Conservation (phyloP, 2,329 filamentous ascomycete species). For the Penicillium janthinellum region DNA sequence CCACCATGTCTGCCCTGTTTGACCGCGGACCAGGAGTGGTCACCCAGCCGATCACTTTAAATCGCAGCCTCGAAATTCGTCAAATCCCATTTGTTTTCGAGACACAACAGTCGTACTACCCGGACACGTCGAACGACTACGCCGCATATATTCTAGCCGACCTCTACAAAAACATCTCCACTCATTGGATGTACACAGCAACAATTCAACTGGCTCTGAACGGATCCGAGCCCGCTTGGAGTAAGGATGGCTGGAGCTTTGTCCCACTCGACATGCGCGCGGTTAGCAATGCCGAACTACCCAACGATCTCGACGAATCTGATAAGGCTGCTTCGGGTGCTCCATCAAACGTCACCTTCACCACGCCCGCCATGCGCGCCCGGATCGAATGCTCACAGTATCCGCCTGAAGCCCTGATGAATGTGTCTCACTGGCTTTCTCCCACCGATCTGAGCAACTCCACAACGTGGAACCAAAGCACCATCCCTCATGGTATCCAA, state of each 20-base stretch:
- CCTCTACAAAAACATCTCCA: slow-evolving; percentile 16
- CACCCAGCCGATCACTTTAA: slow-evolving; percentile 5
- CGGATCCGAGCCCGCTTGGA: slow-evolving; percentile 22
- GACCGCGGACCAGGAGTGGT: slow-evolving; percentile 14
- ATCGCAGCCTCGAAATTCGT: slow-evolving; percentile 15
- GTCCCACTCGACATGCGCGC: slow-evolving; percentile 2
- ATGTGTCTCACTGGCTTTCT: slow-evolving; percentile 13
- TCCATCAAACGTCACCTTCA: slow-evolving; percentile 13
- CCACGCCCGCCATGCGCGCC: slow-evolving; percentile 16
- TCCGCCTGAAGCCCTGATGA: not conserved
- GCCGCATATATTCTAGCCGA: slow-evolving; percentile 2
- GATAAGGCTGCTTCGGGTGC: not conserved
- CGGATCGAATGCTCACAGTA: slow-evolving; percentile 17
- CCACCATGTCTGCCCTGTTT: slow-evolving; percentile 21
- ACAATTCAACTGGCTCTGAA: slow-evolving; percentile 20
- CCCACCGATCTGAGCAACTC: slow-evolving; percentile 1
- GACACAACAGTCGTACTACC: slow-evolving; percentile 4
- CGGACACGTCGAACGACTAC: slow-evolving; percentile 7
- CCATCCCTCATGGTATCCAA: slow-evolving; percentile 10
- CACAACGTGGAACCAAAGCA: slow-evolving; percentile 13
- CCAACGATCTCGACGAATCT: not conserved
- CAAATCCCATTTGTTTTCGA: slow-evolving; percentile 15
- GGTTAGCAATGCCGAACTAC: not conserved
- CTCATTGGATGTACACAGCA: slow-evolving; percentile 23
- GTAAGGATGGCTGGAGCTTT: slow-evolving; percentile 24